Evolutionary conservation across 805 yeast genomes (phyloP).

Genomic region (Lachancea sp.): DNA sequence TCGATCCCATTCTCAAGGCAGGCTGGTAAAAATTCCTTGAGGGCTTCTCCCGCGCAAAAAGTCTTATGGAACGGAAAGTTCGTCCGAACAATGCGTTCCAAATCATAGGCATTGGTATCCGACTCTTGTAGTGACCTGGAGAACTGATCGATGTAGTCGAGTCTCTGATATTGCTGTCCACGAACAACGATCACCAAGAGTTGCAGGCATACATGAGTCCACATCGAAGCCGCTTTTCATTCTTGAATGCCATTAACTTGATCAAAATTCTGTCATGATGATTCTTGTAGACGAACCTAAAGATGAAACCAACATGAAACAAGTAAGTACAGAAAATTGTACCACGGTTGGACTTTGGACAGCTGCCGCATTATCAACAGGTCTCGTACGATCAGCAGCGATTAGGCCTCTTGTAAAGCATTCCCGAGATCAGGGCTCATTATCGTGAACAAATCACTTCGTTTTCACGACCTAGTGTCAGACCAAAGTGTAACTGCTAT

Average conservation of each 20-base stretch:
- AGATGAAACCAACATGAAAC: slow-evolving; percentile 1
- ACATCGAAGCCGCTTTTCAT: background rate
- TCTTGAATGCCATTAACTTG: background rate
- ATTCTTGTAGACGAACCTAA: background rate
- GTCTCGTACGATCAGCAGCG: too few species aligned
- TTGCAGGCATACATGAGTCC: background rate
- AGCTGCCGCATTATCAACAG: too few species aligned
- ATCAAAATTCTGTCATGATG: background rate
- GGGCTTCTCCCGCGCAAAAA: slow-evolving; percentile 37
- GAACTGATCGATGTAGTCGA: background rate
- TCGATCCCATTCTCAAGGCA: slow-evolving; percentile 41
- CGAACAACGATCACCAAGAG: background rate
- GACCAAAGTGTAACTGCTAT: too few species aligned
- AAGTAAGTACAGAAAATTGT: too few species aligned
- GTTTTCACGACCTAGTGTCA: too few species aligned
- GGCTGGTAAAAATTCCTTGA: slow-evolving; percentile 34
- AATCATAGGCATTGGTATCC: background rate
- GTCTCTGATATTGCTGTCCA: background rate
- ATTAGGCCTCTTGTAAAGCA: too few species aligned
- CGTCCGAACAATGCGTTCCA: slow-evolving; percentile 11
- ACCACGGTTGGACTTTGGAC: too few species aligned
- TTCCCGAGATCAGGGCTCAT: too few species aligned
- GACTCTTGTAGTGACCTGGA: background rate
- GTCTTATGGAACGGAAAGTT: slow-evolving; percentile 22
- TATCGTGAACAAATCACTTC: too few species aligned